Percentiles rank a stretch among this genome's conserved stretches.
Evolutionary conservation across 1,284 basidiomycete species (phyloP).

Genomic region (Somion occarium): DNA sequence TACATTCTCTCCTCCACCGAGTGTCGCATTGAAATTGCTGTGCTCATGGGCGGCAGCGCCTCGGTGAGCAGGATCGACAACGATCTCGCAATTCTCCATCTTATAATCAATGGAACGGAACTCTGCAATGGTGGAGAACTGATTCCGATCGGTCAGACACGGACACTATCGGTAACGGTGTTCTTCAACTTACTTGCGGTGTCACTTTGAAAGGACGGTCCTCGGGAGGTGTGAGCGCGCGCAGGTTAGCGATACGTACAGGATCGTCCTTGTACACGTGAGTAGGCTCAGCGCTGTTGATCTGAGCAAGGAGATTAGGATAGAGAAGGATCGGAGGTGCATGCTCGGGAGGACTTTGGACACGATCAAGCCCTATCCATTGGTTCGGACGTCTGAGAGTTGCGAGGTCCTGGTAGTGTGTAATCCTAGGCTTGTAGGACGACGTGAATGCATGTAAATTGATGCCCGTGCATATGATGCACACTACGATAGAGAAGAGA

Average conservation of each 20-base stretch:
- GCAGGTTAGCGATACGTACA: background rate
- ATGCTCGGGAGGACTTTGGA: background rate
- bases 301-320: background rate
- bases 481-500: background rate
- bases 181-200: background rate
- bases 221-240: conserved; percentile 1
- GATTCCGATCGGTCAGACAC: background rate
- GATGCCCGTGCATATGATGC: conserved; percentile 3
- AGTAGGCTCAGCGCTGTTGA: conserved; percentile 3
- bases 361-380: conserved; percentile 1
- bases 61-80: background rate
- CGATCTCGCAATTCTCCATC: conserved; percentile 7
- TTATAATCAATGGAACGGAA: conserved; percentile 7
- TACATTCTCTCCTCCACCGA: background rate
- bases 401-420: background rate
- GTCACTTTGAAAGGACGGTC: conserved; percentile 5
- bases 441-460: conserved; percentile 3
- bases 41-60: background rate
- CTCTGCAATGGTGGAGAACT: conserved; percentile 4
- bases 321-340: conserved; percentile 1
- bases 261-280: conserved; percentile 4
- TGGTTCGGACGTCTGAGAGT: conserved; percentile 4
- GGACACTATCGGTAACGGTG: background rate
- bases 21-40: background rate
- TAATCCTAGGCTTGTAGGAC: conserved; percentile 1